Conservation (phyloP, 176 grass and related monocot genomes). For the Oryza nivara region DNA sequence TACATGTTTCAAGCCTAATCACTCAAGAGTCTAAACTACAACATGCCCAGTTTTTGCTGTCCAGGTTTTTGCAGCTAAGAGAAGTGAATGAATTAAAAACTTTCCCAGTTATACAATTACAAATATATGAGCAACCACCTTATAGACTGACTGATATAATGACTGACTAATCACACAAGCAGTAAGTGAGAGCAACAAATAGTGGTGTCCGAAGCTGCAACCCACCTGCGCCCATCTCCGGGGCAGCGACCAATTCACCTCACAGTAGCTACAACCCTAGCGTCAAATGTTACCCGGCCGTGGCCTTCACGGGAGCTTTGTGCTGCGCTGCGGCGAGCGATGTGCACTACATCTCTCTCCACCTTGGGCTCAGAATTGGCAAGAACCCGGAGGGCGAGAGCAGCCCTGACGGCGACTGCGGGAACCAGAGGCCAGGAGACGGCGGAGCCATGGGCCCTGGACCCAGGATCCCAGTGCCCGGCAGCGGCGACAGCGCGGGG, state of each 20-base stretch:
- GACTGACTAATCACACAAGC: conserved; percentile 40
- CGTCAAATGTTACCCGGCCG: conserved; percentile 52
- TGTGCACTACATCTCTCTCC: conserved; percentile 84
- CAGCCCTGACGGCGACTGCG: conserved; percentile 70
- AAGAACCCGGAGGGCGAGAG: conserved; percentile 76
- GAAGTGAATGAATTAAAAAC: conserved; percentile 58
- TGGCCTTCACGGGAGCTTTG: background rate
- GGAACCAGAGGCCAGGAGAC: conserved; percentile 66
- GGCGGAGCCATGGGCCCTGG: conserved; percentile 57
- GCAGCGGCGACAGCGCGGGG: conserved; percentile 59
- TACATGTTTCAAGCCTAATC: conserved; percentile 50
- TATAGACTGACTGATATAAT: conserved; percentile 37
- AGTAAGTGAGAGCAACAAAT: conserved; percentile 49
- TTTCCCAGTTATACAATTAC: conserved; percentile 55
- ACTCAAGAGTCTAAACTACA: conserved; percentile 56
- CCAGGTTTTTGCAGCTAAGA: conserved; percentile 35
- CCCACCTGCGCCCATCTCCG: conserved; percentile 51
- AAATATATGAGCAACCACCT: conserved; percentile 50
- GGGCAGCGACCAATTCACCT: conserved; percentile 12
- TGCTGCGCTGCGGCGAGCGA: background rate
- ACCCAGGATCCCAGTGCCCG: conserved; percentile 66
- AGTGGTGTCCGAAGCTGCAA: conserved; percentile 43
- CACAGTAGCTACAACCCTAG: conserved; percentile 48
- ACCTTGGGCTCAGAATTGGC: conserved; percentile 65
- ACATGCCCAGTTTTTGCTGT: conserved; percentile 31